Conservation (phyloP, 352 stramenopile species). For the Aphanomyces stellatus region DNA sequence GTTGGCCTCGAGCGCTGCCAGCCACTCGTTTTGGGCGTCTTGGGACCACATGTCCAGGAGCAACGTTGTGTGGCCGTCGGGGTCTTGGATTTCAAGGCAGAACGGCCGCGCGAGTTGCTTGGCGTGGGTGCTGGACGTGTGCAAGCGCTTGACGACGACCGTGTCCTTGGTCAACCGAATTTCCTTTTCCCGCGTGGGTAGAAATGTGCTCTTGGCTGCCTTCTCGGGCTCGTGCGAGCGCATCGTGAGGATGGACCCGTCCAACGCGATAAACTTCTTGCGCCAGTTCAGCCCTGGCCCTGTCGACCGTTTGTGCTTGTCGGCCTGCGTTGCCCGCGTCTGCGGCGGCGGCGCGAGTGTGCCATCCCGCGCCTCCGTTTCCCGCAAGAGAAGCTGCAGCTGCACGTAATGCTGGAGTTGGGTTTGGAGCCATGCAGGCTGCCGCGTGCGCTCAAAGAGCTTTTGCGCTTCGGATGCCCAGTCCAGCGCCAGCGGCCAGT, state of each 20-base stretch:
- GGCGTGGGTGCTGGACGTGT: constrained; percentile 28
- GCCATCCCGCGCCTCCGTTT: constrained; percentile 42
- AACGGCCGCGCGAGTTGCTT: constrained; percentile 54
- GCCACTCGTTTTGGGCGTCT: constrained; percentile 45
- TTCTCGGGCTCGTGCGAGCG: constrained; percentile 56
- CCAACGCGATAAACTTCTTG: constrained; percentile 49
- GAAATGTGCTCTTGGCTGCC: constrained; percentile 47
- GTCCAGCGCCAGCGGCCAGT: not conserved
- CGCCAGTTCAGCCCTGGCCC: constrained; percentile 58
- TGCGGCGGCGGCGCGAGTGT: constrained; percentile 32
- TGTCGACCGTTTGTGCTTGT: constrained; percentile 53
- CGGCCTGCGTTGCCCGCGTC: constrained; percentile 33
- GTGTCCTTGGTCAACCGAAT: constrained; percentile 35
- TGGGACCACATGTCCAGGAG: constrained; percentile 56
- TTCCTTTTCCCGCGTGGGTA: constrained; percentile 40
- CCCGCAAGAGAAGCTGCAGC: constrained; percentile 42
- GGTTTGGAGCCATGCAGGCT: constrained; percentile 46
- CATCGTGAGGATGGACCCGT: constrained; percentile 41
- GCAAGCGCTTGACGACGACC: constrained; percentile 37
- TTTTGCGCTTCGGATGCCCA: not conserved
- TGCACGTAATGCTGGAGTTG: constrained; percentile 47
- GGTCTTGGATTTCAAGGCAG: constrained; percentile 53
- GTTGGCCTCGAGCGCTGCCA: constrained; percentile 51
- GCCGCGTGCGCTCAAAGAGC: not conserved
- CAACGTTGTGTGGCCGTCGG: constrained; percentile 29